phyloP scores from a whole-genome alignment of 2,329 filamentous ascomycete genomes.

The Rosellinia necatrix region DNA sequence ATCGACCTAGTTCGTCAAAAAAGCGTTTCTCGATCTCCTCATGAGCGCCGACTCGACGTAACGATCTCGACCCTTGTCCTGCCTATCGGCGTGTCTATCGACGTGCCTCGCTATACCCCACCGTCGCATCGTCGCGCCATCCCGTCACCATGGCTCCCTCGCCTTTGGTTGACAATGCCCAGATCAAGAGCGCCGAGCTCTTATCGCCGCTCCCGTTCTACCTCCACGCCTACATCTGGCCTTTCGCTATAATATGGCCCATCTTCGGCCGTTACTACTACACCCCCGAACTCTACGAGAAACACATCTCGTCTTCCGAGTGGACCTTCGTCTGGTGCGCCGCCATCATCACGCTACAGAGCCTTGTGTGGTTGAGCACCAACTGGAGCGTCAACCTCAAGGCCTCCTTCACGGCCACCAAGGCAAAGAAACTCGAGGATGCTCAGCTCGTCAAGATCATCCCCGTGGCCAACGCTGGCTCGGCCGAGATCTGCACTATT shows the following conservation, averaged over 20 bases:
- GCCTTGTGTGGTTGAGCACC: slow-evolving; percentile 90
- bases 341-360: slow-evolving; percentile 84
- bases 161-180: slow-evolving; percentile 85
- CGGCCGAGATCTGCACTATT: slow-evolving; percentile 84
- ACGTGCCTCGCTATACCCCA: too few relatives aligned
- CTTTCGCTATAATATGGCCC: slow-evolving; percentile 90
- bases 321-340: slow-evolving; percentile 98
- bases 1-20: too few relatives aligned
- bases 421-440: slow-evolving; percentile 69
- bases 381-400: slow-evolving; percentile 95
- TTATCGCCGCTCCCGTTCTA: slow-evolving; percentile 82
- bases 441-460: slow-evolving; percentile 92
- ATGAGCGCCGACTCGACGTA: slow-evolving; percentile 23
- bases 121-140: not conserved
- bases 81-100: too few relatives aligned
- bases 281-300: slow-evolving; percentile 80
- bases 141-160: slow-evolving; percentile 20
- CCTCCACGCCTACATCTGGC: slow-evolving; percentile 90
- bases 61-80: too few relatives aligned
- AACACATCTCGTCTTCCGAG: slow-evolving; percentile 89
- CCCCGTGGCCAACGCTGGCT: slow-evolving; percentile 85
- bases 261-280: slow-evolving; percentile 88
- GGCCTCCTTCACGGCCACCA: slow-evolving; percentile 78
- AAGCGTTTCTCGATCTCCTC: slow-evolving; percentile 3
- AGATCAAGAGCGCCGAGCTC: slow-evolving; percentile 86